Base-by-base conservation (phyloP, 2,329 filamentous ascomycete genomes). In the Trichophaea hybrida region DNA sequence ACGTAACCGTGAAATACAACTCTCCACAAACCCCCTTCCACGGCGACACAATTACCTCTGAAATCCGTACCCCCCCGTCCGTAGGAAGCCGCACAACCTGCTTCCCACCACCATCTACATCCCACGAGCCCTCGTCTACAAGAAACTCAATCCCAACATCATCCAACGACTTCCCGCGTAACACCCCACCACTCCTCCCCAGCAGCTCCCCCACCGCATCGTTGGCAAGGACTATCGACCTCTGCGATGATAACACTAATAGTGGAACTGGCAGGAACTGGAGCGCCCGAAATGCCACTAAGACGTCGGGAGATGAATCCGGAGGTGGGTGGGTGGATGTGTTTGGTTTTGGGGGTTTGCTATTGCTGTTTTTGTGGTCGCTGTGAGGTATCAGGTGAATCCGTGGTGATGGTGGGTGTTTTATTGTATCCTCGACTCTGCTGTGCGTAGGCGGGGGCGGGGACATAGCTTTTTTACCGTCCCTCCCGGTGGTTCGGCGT, bases 201-300 rank as follows among this genome's bases (percentile, higher is more conserved):
- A 90, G 72, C 67, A 90, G 72, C 58, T 80, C 77, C 1, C 81
- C 84, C 79, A 88, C 84, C 17, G 86, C 82, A 66, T 88, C 83
- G 67, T 90, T 90, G 35, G 84, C 85, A 44, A 89, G 71, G 1
- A 86, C 77, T 2, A 89, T 78, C 0, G 82, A 85, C 71, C 88
- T 89, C 38, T 77, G 80, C 12, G 5, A 3, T 55, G 83, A 83
- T 38, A 90, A 73, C 1, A 90, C 80, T 38, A 89, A 70, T 4
- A 87, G 70, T 0, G 86, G 86, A 51, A 87, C 80, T 0, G 86
- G 86, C 4, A 90, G 75, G 68, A 86, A 88, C 68, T 86, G 84
- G 72, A 90, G 74, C 4, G 84, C 81, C 0, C 82, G 79, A 61
- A 86, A 81, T 24, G 84, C 82, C 43, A 83, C 72, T 66, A 60